Conservation (phyloP, 345 rosid species). For the Cardamine chenopodiifolia region DNA sequence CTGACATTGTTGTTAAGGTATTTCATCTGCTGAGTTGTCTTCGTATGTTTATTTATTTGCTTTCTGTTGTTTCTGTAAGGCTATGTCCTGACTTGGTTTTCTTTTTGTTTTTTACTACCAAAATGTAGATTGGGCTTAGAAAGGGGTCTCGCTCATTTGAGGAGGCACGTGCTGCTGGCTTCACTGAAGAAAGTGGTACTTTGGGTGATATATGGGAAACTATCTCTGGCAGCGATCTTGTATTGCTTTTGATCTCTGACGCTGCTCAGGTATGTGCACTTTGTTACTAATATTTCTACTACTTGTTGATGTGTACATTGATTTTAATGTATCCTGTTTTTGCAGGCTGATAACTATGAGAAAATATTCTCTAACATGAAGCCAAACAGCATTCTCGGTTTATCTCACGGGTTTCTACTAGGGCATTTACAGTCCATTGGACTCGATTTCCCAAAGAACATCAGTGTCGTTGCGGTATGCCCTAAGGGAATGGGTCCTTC, state of each 20-base stretch:
- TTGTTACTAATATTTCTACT: neutral
- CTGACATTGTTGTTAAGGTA: conserved; percentile 84
- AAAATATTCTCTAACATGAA: conserved; percentile 84
- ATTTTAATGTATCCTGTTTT: conserved; percentile 8
- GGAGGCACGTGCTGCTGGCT: conserved; percentile 90
- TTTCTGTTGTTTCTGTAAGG: neutral
- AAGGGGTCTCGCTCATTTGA: conserved; percentile 84
- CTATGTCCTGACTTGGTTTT: conserved; percentile 27
- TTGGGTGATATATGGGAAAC: conserved; percentile 93
- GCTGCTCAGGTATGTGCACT: conserved; percentile 73
- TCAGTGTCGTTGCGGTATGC: conserved; percentile 82
- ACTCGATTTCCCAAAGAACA: conserved; percentile 77
- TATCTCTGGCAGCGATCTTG: conserved; percentile 84
- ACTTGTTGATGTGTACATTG: conserved; percentile 8
- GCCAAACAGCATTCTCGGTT: conserved; percentile 92
- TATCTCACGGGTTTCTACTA: conserved; percentile 90
- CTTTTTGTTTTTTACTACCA: neutral
- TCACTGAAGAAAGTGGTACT: conserved; percentile 84
- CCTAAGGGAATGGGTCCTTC: conserved; percentile 95
- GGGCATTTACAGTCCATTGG: conserved; percentile 81
- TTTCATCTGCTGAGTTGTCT: neutral
- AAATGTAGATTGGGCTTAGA: conserved; percentile 74
- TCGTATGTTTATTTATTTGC: neutral
- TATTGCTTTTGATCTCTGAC: conserved; percentile 84
- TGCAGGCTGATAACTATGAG: conserved; percentile 87